Percentiles rank a stretch among this genome's conserved stretches.
These are phyloP conservation scores for Filosporella fistucella DNA, from an alignment of 495 filamentous ascomycete species.

Conservation along the genomic window DNA sequence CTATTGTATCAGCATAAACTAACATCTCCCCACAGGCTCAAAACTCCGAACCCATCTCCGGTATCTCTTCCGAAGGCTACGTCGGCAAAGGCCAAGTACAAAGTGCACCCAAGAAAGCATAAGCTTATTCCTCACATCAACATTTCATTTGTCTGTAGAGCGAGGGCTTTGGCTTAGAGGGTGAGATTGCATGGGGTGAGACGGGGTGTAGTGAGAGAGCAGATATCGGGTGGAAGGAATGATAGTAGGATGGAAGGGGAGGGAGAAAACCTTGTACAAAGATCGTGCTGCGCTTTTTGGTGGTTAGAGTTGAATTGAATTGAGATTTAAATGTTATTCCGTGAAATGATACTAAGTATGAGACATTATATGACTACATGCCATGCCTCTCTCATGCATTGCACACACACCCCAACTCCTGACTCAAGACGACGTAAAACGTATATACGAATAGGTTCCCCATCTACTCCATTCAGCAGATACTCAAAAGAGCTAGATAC, in stretches of 20 bases:
- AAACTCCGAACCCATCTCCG: conserved; percentile 86
- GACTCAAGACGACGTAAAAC: too few relatives aligned
- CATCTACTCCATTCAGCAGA: too few relatives aligned
- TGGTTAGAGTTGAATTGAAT: too few relatives aligned
- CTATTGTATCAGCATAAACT: conserved; percentile 3
- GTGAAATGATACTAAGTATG: too few relatives aligned
- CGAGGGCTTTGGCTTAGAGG: not conserved
- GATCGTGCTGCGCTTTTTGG: not conserved
- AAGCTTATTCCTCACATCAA: conserved; percentile 11
- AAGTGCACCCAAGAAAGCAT: conserved; percentile 39
- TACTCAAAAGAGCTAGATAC: too few relatives aligned
- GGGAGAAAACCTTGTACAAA: conserved; percentile 8
- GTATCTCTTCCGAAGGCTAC: conserved; percentile 77
- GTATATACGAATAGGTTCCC: too few relatives aligned
- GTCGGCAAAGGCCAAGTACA: conserved; percentile 79
- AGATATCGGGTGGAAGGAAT: not conserved
- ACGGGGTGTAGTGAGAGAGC: not conserved
- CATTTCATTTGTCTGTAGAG: conserved; percentile 16
- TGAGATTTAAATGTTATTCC: too few relatives aligned
- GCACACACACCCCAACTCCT: too few relatives aligned
- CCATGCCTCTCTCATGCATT: too few relatives aligned
- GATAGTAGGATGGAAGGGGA: too few relatives aligned
- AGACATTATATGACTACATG: too few relatives aligned
- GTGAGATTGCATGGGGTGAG: not conserved
- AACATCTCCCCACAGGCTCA: conserved; percentile 51